These are phyloP conservation scores for Eucalyptus pauciflora DNA, from an alignment of 345 rosid genomes.

Conservation along the genomic window DNA sequence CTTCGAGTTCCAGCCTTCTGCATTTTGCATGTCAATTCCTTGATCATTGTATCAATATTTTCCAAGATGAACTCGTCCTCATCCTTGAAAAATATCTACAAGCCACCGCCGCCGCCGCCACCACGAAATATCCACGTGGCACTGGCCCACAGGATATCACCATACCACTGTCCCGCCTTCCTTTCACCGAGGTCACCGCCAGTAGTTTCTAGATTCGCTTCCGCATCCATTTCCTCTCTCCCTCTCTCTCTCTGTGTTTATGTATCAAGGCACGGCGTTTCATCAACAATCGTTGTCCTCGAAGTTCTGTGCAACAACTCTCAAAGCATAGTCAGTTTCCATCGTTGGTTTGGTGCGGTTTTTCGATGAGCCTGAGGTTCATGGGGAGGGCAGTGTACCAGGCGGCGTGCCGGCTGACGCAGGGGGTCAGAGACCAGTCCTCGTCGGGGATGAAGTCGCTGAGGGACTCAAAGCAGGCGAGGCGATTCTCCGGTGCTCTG, in stretches of 20 bases:
- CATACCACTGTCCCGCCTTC: not conserved
- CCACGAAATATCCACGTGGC: not conserved
- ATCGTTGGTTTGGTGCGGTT: not conserved
- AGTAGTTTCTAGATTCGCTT: not conserved
- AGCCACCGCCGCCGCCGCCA: not conserved
- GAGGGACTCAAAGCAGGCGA: slow-evolving; percentile 28
- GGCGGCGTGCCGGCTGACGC: slow-evolving; percentile 13
- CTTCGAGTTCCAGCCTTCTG: not conserved
- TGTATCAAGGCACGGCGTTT: not conserved
- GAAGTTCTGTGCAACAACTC: not conserved
- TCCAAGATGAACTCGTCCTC: not conserved
- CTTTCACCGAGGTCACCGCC: not conserved
- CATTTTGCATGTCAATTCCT: not conserved
- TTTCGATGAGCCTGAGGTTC: slow-evolving; percentile 14
- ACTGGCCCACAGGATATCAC: not conserved
- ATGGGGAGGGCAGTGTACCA: slow-evolving; percentile 21
- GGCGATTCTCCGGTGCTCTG: slow-evolving; percentile 27
- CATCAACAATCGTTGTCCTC: not conserved
- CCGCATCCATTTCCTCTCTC: not conserved
- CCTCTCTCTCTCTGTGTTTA: not conserved
- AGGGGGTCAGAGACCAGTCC: slow-evolving; percentile 49
- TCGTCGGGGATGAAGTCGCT: not conserved
- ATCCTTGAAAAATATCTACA: not conserved
- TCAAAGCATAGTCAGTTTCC: not conserved
- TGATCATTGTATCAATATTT: not conserved